Evolutionary conservation across 805 yeast genomes (phyloP).

Genomic region (Wickerhamomyces rabaulensis): DNA sequence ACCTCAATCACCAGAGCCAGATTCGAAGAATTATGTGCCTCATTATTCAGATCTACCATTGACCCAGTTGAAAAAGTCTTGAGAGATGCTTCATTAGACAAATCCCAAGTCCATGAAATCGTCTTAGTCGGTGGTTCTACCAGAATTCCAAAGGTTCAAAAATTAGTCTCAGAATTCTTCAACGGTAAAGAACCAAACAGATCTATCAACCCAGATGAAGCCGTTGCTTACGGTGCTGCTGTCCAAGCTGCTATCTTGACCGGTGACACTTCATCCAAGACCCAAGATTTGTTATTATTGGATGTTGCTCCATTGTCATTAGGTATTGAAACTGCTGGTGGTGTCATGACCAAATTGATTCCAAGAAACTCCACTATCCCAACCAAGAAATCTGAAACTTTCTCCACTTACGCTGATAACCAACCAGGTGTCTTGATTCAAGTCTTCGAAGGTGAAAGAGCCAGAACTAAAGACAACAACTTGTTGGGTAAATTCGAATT

Average conservation of each 20-base stretch:
- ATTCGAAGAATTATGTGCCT: conserved; percentile 94
- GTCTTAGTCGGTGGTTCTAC: conserved; percentile 98
- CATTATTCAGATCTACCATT: conserved; percentile 86
- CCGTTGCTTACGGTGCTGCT: conserved; percentile 99
- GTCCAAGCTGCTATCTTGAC: conserved; percentile 96
- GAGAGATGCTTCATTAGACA: conserved; percentile 85
- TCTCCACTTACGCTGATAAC: conserved; percentile 96
- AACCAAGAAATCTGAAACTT: conserved; percentile 93
- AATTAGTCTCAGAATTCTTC: conserved; percentile 92
- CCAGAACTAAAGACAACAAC: conserved; percentile 93
- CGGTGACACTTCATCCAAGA: conserved; percentile 94
- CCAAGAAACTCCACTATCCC: conserved; percentile 48
- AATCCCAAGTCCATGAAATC: conserved; percentile 85
- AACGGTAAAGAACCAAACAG: conserved; percentile 96
- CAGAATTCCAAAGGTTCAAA: conserved; percentile 96
- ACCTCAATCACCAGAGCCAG: conserved; percentile 95
- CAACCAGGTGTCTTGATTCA: conserved; percentile 98
- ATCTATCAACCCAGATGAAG: conserved; percentile 97
- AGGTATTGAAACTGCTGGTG: conserved; percentile 99
- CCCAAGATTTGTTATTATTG: conserved; percentile 88
- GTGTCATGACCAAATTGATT: conserved; percentile 94
- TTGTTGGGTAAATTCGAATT: conserved; percentile 95
- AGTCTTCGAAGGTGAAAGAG: conserved; percentile 98
- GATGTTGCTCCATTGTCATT: conserved; percentile 97
- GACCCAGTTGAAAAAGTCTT: conserved; percentile 95